Evolutionary conservation across 1,284 basidiomycete genomes (phyloP).

Genomic region (Fistulina hepatica): DNA sequence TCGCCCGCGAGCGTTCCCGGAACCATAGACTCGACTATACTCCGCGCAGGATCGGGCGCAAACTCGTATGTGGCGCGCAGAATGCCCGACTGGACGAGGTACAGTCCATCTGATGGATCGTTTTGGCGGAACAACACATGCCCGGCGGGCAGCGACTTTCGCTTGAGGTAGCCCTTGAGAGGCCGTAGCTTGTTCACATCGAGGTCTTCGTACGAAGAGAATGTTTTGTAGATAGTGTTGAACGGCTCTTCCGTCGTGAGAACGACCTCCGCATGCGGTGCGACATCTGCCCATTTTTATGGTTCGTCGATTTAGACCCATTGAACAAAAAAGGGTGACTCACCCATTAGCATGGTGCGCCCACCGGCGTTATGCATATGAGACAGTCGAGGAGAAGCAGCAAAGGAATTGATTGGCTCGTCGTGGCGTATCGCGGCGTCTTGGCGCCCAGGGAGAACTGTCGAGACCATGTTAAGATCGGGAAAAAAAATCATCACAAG

Average conservation of each 20-base stretch:
- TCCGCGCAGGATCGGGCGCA: slow-evolving; percentile 50
- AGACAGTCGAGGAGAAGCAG: slow-evolving; percentile 63
- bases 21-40: slow-evolving; percentile 83
- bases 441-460: slow-evolving; percentile 51
- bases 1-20: slow-evolving; percentile 87
- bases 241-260: slow-evolving; percentile 38
- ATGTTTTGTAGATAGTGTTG: slow-evolving; percentile 63
- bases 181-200: slow-evolving; percentile 38
- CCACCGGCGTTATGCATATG: slow-evolving; percentile 74
- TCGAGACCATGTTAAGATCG: not conserved
- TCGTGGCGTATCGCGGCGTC: slow-evolving; percentile 36
- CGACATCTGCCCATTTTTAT: slow-evolving; percentile 15
- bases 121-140: slow-evolving; percentile 68
- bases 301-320: not conserved
- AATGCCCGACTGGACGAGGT: slow-evolving; percentile 78
- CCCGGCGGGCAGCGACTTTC: slow-evolving; percentile 45
- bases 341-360: slow-evolving; percentile 52
- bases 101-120: slow-evolving; percentile 71
- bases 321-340: slow-evolving; percentile 10
- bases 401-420: slow-evolving; percentile 38
- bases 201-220: slow-evolving; percentile 54
- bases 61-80: slow-evolving; percentile 75
- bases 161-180: slow-evolving; percentile 67
- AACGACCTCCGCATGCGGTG: slow-evolving; percentile 9
- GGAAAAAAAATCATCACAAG: not conserved